A percentile compares a stretch with the other conserved stretches of the same genome.
Conservation (phyloP, 495 filamentous ascomycete species). For the Penicillium lividum region DNA sequence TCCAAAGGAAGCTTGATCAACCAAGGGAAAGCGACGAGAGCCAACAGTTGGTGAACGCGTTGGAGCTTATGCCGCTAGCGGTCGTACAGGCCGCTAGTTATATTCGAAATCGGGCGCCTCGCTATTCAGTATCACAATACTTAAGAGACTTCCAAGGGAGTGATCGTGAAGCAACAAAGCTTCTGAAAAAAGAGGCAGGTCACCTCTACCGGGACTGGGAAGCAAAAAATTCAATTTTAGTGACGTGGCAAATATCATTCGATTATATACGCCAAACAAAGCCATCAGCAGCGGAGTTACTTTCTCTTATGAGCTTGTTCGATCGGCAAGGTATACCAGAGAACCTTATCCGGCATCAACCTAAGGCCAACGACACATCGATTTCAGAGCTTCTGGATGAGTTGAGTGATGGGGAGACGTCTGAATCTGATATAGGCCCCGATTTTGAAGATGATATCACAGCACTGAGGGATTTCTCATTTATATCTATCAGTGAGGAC, state of each 20-base stretch:
- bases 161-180: conserved; percentile 2
- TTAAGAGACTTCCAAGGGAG: conserved; percentile 31
- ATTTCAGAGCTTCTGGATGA: not conserved
- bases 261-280: conserved; percentile 22
- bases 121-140: conserved; percentile 35
- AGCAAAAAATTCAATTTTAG: conserved; percentile 25
- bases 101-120: conserved; percentile 17
- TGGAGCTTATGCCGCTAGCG: not conserved
- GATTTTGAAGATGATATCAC: conserved; percentile 46
- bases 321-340: conserved; percentile 19
- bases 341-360: not conserved
- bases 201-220: conserved; percentile 22
- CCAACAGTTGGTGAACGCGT: not conserved
- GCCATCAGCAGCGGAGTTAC: not conserved
- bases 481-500: conserved; percentile 31
- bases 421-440: not conserved
- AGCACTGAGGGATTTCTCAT: conserved; percentile 40
- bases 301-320: conserved; percentile 16
- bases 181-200: conserved; percentile 3
- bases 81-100: conserved; percentile 1
- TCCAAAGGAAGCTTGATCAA: conserved; percentile 4
- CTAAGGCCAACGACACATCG: not conserved
- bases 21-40: not conserved
- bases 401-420: not conserved
- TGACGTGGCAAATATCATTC: conserved; percentile 37